Evolutionary conservation across 495 filamentous ascomycete species (phyloP), one percentile per base, ranked within the genome.

Genomic region (Annulohypoxylon moriforme): DNA sequence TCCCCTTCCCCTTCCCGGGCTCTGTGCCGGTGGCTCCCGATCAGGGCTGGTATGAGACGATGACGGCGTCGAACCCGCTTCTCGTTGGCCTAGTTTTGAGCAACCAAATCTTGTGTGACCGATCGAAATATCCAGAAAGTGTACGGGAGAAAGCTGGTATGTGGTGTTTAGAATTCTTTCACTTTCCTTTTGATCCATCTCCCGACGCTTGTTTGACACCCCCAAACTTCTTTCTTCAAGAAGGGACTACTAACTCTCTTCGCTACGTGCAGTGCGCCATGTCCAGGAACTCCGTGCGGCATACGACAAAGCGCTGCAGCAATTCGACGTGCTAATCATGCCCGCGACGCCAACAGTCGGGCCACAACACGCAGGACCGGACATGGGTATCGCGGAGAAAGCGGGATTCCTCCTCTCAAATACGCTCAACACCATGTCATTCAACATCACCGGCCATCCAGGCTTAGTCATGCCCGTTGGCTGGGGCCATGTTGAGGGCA

Each of bases 381-480:
- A 55, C 27, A 46, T 58, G 31, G 52, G 36, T 8, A 27, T 68
- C 11, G 49, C 27, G 42, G 78, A 79, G 36, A 79, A 80, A n/a
- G 53, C 81, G 20, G 67, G 73, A 40, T 76, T 76, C 8, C 79
- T 79, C 14, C 79, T 82, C 57, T 82, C 83, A 0, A 63, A 83
- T 22, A 85, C 81, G 0, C 78, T 76, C 31, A 86, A 87, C 49
- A 87, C 85, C n/a, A 79, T 81, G 44, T 76, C 81, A 13, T 87
- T 89, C 68, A 83, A 89, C 72, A 76, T 83, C n/a, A 86, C 86
- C 0, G 86, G 86, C 0, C 86, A 87, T 68, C 85, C 86, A 0
- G 86, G 82, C 0, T 66, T 89, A 56, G 78, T 79, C 0, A 79
- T 87, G 33, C 86, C 86, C 0, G 72, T 82, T 42, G 85, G 86